Conservation (phyloP, 768 basidiomycete species). For the Rhodosporidiobolus sp. region DNA sequence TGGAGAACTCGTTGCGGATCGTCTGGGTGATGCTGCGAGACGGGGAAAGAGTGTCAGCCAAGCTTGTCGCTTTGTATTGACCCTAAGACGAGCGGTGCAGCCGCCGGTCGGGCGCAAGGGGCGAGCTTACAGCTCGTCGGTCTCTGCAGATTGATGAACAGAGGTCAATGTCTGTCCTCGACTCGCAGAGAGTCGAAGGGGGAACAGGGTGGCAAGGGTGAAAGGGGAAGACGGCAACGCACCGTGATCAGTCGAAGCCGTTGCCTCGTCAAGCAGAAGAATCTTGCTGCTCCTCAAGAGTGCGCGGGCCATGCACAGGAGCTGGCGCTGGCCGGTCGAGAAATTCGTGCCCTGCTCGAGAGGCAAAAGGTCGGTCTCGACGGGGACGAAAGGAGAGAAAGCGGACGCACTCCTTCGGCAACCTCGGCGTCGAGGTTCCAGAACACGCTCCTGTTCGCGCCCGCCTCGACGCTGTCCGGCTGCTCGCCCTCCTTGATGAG, state of each 20-base stretch:
- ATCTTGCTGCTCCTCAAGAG: slow-evolving; percentile 38
- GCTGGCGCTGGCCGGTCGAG: slow-evolving; percentile 83
- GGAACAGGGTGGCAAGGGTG: too few relatives aligned
- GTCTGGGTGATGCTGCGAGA: slow-evolving; percentile 31
- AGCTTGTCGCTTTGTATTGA: too few relatives aligned
- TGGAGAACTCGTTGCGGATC: slow-evolving; percentile 41
- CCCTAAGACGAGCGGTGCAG: too few relatives aligned
- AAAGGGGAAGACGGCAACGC: slow-evolving; percentile 52
- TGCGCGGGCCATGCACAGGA: slow-evolving; percentile 48
- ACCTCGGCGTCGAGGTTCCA: slow-evolving; percentile 37
- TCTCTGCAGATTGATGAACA: slow-evolving; percentile 25
- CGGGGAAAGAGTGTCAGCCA: too few relatives aligned
- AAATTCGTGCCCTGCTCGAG: slow-evolving; percentile 60
- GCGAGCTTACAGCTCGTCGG: slow-evolving; percentile 23
- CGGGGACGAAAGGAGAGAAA: background rate
- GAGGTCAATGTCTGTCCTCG: too few relatives aligned
- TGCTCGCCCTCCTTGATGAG: slow-evolving; percentile 33
- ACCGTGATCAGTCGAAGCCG: slow-evolving; percentile 56
- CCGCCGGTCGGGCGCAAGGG: background rate
- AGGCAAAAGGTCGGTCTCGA: background rate
- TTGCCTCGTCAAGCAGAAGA: slow-evolving; percentile 38
- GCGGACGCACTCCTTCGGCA: slow-evolving; percentile 26
- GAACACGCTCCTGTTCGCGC: slow-evolving; percentile 36
- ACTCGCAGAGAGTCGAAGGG: background rate
- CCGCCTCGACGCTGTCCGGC: slow-evolving; percentile 27